phyloP scores from a whole-genome alignment of 257 asterid genomes.

The Mitragyna speciosa region DNA sequence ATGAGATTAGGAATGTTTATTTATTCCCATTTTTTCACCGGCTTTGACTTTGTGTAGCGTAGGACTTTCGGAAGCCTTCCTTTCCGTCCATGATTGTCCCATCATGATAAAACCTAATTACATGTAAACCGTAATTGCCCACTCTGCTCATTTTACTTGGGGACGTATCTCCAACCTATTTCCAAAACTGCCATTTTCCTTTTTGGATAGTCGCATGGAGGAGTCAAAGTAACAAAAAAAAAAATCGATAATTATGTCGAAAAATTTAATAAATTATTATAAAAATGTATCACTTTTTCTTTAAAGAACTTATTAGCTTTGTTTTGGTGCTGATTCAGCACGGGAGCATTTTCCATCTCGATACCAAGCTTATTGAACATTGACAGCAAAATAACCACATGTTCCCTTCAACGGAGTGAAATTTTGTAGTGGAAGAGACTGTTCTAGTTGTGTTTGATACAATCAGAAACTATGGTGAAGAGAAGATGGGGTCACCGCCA shows the following conservation, averaged over 20 bases:
- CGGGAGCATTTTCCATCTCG: too few species aligned
- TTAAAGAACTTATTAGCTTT: too few species aligned
- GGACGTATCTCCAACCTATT: not conserved
- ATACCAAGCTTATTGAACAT: not conserved
- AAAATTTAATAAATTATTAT: too few species aligned
- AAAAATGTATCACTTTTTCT: too few species aligned
- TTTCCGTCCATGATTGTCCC: not conserved
- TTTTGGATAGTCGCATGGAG: too few species aligned
- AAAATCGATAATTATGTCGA: too few species aligned
- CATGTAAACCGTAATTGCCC: not conserved
- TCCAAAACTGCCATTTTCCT: slow-evolving; percentile 2
- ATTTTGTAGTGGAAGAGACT: slow-evolving; percentile 24
- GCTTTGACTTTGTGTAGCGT: too few species aligned
- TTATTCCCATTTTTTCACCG: not conserved
- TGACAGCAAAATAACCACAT: slow-evolving; percentile 4
- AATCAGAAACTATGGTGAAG: not conserved
- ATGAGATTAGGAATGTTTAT: not conserved
- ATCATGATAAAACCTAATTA: too few species aligned
- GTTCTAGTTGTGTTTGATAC: slow-evolving; percentile 11
- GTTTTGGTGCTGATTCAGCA: too few species aligned
- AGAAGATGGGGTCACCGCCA: not conserved
- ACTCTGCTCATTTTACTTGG: not conserved
- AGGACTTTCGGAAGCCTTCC: not conserved
- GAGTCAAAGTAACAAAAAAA: too few species aligned
- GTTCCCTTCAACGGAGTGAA: not conserved